These are phyloP conservation scores for Diaporthe capsici DNA, from an alignment of 2,329 filamentous ascomycete genomes.

Conservation along the genomic window DNA sequence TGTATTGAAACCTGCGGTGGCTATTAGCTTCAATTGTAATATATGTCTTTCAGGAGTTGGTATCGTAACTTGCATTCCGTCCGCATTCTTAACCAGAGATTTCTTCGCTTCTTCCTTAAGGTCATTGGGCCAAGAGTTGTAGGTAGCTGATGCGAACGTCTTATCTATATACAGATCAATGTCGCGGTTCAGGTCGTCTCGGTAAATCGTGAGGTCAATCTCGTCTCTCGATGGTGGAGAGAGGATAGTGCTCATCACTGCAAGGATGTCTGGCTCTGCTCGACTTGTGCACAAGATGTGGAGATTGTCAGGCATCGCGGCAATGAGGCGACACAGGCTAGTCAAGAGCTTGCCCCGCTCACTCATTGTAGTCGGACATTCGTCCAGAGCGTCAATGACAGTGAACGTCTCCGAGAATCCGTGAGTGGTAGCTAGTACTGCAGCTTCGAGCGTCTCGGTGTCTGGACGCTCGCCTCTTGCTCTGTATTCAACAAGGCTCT, in stretches of 20 bases:
- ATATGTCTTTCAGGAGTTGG: too few relatives aligned
- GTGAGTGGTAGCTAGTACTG: not conserved
- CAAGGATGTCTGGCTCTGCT: not conserved
- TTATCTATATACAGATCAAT: too few relatives aligned
- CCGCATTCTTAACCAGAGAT: too few relatives aligned
- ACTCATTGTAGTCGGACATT: not conserved
- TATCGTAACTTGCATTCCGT: too few relatives aligned
- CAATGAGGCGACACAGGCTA: not conserved
- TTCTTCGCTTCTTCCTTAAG: too few relatives aligned
- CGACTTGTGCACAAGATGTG: constrained; percentile 11
- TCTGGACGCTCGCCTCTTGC: constrained; percentile 7
- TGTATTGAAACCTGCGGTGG: not conserved
- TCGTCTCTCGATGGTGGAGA: too few relatives aligned
- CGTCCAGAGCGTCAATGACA: constrained; percentile 6
- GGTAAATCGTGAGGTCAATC: too few relatives aligned
- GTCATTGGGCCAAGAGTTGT: too few relatives aligned
- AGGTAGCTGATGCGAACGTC: too few relatives aligned
- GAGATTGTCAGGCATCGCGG: not conserved
- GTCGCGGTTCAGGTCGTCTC: too few relatives aligned
- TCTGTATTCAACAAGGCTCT: not conserved
- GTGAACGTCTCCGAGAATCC: not conserved
- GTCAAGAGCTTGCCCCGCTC: not conserved
- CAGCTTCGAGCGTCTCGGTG: not conserved
- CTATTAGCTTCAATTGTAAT: too few relatives aligned
- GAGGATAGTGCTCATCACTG: too few relatives aligned